Evolutionary conservation across 306 rosid genomes (phyloP), one percentile per base, ranked within the genome.

Genomic region (Quercus bicolor): DNA sequence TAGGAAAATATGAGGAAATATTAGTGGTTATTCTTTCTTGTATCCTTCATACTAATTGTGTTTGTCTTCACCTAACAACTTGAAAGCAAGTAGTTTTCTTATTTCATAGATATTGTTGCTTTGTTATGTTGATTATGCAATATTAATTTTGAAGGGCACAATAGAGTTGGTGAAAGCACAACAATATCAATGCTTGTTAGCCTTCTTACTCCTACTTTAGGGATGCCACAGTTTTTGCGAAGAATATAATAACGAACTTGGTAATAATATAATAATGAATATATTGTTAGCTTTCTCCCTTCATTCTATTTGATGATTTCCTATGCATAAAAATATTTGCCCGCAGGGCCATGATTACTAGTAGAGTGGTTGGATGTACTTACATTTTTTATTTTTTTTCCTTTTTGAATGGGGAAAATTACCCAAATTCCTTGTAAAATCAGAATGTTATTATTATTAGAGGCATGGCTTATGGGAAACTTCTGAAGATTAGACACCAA

Each of bases 101-200:
- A 15, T 26, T 52, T 56, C 18, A 43, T 54, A 26, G 14, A 31
- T 56, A 19, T 48, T 14, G 2, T 64, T 79, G 24, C 45, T 59
- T 77, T 73, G 53, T 65, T 72, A 56, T 29, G 56, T 40, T 40
- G 16, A 4, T 31, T 31, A 31, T 31, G 34, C 34, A 31, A 31
- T 31, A 31, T 31, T 31, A 37, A 69, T 69, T 84, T 78, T 86
- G 72, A 81, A 94, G 98, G 98, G 78, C 98, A 94, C 82, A 94
- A 89, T 77, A 97, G 97, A 70, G 98, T 95, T 88, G 94, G 97
- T 34, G 92, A 94, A 86, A 92, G 97, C 83, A 94, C 97, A 15
- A 91, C 98, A 52, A 92, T 94, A 80, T 91, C 97, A 52, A 94
- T 94, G 97, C 97, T 94, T 74, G 98, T 94, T 77, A 97, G 98